These are phyloP conservation scores for Lactarius vividus DNA, from an alignment of 768 basidiomycete species.

Conservation along the genomic window DNA sequence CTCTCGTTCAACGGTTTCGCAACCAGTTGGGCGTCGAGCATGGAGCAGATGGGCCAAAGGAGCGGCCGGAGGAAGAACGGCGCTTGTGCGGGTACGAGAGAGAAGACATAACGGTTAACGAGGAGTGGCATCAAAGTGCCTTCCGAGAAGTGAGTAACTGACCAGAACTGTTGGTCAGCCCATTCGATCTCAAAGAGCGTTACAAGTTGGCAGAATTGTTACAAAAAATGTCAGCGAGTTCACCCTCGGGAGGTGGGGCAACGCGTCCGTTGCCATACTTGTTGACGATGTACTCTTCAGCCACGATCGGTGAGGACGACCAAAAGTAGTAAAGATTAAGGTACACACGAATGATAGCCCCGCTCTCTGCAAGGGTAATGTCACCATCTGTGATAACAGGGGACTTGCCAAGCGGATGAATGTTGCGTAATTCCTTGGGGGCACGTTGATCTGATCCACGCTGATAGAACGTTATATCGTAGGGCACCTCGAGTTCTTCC, in stretches of 20 bases:
- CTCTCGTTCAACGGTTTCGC: slow-evolving; percentile 34
- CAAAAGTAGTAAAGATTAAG: not conserved
- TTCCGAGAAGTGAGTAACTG: slow-evolving; percentile 44
- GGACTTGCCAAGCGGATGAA: slow-evolving; percentile 47
- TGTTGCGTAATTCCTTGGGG: slow-evolving; percentile 37
- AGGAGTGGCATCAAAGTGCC: slow-evolving; percentile 43
- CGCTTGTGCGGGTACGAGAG: slow-evolving; percentile 33
- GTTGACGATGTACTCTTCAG: slow-evolving; percentile 41
- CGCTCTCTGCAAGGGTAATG: slow-evolving; percentile 43
- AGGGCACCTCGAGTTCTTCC: slow-evolving; percentile 52
- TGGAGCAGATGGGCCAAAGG: slow-evolving; percentile 33
- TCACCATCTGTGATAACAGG: slow-evolving; percentile 49
- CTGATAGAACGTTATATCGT: slow-evolving; percentile 44
- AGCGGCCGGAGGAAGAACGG: slow-evolving; percentile 41
- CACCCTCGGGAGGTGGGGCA: slow-evolving; percentile 33
- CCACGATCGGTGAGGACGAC: slow-evolving; percentile 3
- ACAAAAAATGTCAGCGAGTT: slow-evolving; percentile 40
- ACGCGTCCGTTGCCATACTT: slow-evolving; percentile 38
- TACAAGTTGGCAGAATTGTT: not conserved
- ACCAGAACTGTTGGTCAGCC: not conserved
- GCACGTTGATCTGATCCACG: slow-evolving; percentile 35
- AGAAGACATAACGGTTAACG: slow-evolving; percentile 38
- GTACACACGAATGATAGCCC: slow-evolving; percentile 42
- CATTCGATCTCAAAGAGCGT: not conserved
- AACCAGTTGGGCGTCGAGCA: slow-evolving; percentile 32